These are phyloP conservation scores for Gamarada debralockiae DNA, from an alignment of 495 filamentous ascomycete species.

Conservation along the genomic window DNA sequence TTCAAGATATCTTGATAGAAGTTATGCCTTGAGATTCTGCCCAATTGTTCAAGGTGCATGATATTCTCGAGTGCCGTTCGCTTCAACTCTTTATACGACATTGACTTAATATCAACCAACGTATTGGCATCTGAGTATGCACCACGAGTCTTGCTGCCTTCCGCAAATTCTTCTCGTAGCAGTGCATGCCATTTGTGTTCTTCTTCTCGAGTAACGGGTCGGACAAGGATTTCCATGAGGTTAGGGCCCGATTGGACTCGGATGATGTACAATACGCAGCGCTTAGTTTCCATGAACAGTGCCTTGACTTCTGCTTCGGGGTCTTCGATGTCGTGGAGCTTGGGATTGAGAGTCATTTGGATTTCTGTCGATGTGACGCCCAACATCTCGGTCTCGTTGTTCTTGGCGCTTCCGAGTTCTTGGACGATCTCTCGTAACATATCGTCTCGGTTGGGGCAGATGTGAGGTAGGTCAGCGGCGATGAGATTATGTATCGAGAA, in stretches of 20 bases:
- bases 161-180: constrained; percentile 76
- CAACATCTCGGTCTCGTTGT: constrained; percentile 88
- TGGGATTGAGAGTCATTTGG: constrained; percentile 84
- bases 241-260: constrained; percentile 90
- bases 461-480: constrained; percentile 66
- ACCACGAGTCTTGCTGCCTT: constrained; percentile 63
- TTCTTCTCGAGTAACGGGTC: constrained; percentile 81
- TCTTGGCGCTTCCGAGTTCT: constrained; percentile 92
- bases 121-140: constrained; percentile 89
- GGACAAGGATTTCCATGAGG: constrained; percentile 91
- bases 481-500: constrained; percentile 93
- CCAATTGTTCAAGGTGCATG: constrained; percentile 75
- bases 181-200: constrained; percentile 82
- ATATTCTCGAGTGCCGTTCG: constrained; percentile 92
- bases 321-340: constrained; percentile 86
- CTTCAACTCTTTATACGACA: constrained; percentile 92
- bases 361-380: constrained; percentile 87
- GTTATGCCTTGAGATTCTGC: constrained; percentile 86
- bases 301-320: constrained; percentile 89
- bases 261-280: constrained; percentile 96
- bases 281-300: constrained; percentile 96
- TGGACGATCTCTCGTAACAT: constrained; percentile 85
- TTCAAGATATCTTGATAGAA: constrained; percentile 96
- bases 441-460: constrained; percentile 80
- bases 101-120: constrained; percentile 80